Conservation (phyloP, 805 yeast genomes). For the Myxozyma lipomycoides region DNA sequence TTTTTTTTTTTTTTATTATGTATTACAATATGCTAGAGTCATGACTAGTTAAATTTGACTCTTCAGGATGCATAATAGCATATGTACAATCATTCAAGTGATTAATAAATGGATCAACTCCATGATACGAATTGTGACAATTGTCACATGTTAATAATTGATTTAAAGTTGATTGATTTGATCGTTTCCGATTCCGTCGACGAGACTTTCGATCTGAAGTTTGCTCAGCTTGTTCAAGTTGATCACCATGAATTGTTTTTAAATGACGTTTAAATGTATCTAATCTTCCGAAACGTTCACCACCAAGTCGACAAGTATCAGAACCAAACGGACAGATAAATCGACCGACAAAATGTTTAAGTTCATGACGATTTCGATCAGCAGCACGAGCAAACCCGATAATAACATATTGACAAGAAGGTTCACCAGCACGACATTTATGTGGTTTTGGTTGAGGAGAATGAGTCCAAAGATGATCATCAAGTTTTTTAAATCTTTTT, state of each 20-base stretch:
- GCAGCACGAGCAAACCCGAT: constrained; percentile 11
- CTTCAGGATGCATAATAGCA: constrained; percentile 23
- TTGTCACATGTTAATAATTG: constrained; percentile 13
- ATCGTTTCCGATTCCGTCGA: constrained; percentile 6
- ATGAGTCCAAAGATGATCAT: constrained; percentile 8
- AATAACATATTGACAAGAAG: constrained; percentile 3
- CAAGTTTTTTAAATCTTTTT: constrained; percentile 6
- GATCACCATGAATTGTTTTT: constrained; percentile 7
- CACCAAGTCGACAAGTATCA: constrained; percentile 1
- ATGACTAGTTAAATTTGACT: too few species aligned
- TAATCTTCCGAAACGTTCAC: constrained; percentile 9
- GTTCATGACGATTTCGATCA: constrained; percentile 8
- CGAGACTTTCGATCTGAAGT: background rate
- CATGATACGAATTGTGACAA: constrained; percentile 8
- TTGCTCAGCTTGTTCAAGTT: background rate
- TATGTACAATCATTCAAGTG: constrained; percentile 26
- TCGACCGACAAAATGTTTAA: constrained; percentile 7
- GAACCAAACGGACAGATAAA: constrained; percentile 7
- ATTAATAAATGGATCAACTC: constrained; percentile 14
- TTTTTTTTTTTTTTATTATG: background rate
- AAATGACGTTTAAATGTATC: constrained; percentile 7
- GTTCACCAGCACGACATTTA: constrained; percentile 6
- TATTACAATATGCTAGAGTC: background rate
- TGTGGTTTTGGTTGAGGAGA: constrained; percentile 7
- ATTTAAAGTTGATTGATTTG: constrained; percentile 4